Conservation (phyloP, 208 protist genomes). For the Leishmania lainsoni region DNA sequence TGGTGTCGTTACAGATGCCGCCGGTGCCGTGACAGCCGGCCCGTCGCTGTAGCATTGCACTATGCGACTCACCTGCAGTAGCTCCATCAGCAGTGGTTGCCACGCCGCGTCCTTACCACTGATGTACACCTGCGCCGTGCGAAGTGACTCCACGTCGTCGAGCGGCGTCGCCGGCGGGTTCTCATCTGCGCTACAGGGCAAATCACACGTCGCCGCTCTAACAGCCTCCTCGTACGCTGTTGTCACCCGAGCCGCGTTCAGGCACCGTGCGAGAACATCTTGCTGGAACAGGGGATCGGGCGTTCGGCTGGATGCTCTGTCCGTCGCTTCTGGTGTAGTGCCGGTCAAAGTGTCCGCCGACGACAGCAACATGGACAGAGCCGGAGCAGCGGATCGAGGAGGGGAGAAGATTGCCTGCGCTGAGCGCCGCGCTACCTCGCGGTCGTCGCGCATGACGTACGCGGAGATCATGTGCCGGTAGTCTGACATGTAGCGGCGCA, state of each 20-base stretch:
- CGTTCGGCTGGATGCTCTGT: neutral
- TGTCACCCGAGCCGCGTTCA: slow-evolving; percentile 15
- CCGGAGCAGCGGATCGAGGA: neutral
- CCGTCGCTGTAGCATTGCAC: slow-evolving; percentile 79
- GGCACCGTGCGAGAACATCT: slow-evolving; percentile 2
- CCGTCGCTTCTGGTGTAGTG: neutral
- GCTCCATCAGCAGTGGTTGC: slow-evolving; percentile 74
- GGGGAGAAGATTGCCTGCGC: slow-evolving; percentile 48
- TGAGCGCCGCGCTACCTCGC: slow-evolving; percentile 59
- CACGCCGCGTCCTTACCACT: slow-evolving; percentile 73
- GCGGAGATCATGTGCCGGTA: slow-evolving; percentile 49
- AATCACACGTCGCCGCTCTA: neutral
- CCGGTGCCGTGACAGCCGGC: neutral
- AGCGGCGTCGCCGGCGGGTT: slow-evolving; percentile 10
- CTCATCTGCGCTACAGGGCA: neutral
- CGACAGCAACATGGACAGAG: neutral
- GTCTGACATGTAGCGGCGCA: slow-evolving; percentile 38
- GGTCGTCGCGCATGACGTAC: slow-evolving; percentile 63
- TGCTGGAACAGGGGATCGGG: slow-evolving; percentile 18
- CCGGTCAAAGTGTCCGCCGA: neutral
- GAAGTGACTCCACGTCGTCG: slow-evolving; percentile 46
- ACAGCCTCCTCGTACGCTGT: slow-evolving; percentile 20
- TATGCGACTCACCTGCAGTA: slow-evolving; percentile 56
- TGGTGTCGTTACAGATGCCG: slow-evolving; percentile 17
- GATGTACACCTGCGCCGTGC: slow-evolving; percentile 55